These are phyloP conservation scores for Physcomitrium patens DNA, from an alignment of 225 moss, liverwort and hornwort species.

Conservation along the genomic window DNA sequence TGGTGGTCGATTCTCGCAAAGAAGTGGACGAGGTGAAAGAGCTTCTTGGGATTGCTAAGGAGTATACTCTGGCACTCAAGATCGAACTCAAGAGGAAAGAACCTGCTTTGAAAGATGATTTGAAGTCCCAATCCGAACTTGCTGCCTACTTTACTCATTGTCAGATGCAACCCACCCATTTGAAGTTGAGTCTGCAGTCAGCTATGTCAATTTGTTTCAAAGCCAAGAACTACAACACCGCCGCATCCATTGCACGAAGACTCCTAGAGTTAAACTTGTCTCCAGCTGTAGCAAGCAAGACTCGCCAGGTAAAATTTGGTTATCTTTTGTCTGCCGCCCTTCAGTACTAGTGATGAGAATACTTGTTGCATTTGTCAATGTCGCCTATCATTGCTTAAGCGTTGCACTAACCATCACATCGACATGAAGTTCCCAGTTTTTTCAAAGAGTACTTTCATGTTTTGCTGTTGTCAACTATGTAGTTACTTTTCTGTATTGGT, in stretches of 20 bases:
- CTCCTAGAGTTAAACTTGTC: conserved; percentile 75
- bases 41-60: conserved; percentile 86
- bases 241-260: conserved; percentile 80
- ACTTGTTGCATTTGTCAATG: too few species aligned
- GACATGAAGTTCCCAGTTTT: background rate
- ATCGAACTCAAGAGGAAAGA: conserved; percentile 92
- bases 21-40: conserved; percentile 99
- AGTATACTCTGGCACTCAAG: conserved; percentile 80
- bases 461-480: background rate
- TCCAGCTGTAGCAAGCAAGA: conserved; percentile 64
- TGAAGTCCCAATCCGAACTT: conserved; percentile 76
- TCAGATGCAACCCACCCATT: conserved; percentile 82
- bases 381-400: too few species aligned
- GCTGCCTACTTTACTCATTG: conserved; percentile 97
- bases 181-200: conserved; percentile 83
- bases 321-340: background rate
- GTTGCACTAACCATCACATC: too few species aligned
- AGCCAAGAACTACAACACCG: conserved; percentile 78
- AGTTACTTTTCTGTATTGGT: background rate
- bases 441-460: background rate
- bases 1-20: conserved; percentile 86
- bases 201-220: conserved; percentile 87
- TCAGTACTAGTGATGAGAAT: background rate
- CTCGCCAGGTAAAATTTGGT: conserved; percentile 63
- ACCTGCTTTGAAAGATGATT: conserved; percentile 72